These are phyloP conservation scores for Pichia sp. DNA, from an alignment of 1,139 yeast species.

Conservation along the genomic window DNA sequence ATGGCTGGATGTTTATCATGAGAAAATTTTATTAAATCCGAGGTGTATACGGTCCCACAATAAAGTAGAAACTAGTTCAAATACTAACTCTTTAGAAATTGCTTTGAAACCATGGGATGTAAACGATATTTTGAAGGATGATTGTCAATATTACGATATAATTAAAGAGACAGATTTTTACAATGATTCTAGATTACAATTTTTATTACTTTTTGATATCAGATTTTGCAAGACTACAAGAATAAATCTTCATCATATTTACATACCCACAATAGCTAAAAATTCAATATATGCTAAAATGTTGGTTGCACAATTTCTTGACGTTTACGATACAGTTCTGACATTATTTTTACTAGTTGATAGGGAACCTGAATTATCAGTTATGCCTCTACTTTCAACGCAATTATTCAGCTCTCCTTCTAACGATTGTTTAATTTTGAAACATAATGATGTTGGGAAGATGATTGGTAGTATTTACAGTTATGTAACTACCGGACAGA, in stretches of 20 bases:
- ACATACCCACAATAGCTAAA: conserved; percentile 64
- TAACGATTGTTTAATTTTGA: conserved; percentile 62
- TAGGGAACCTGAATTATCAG: conserved; percentile 76
- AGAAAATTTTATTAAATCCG: conserved; percentile 19
- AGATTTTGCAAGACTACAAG: conserved; percentile 70
- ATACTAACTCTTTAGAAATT: conserved; percentile 7
- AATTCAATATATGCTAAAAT: conserved; percentile 53
- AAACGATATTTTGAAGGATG: conserved; percentile 37
- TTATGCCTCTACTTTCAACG: conserved; percentile 71
- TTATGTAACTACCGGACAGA: conserved; percentile 53
- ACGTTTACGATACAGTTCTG: conserved; percentile 71
- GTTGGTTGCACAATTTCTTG: conserved; percentile 74
- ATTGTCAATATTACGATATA: conserved; percentile 40
- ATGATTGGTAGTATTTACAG: conserved; percentile 63
- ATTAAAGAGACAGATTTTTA: conserved; percentile 29
- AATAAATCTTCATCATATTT: conserved; percentile 56
- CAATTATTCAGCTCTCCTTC: conserved; percentile 84
- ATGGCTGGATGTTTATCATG: conserved; percentile 20
- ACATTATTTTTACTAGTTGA: conserved; percentile 68
- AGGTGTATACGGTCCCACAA: conserved; percentile 8
- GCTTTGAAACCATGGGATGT: conserved; percentile 36
- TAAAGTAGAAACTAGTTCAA: no score
- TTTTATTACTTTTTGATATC: conserved; percentile 62
- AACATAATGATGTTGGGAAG: conserved; percentile 64
- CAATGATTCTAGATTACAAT: conserved; percentile 72